Percentiles rank a stretch among this genome's conserved stretches.
Conservation (phyloP, 129 eudicot species). For the Chrysanthemum makinoi region DNA sequence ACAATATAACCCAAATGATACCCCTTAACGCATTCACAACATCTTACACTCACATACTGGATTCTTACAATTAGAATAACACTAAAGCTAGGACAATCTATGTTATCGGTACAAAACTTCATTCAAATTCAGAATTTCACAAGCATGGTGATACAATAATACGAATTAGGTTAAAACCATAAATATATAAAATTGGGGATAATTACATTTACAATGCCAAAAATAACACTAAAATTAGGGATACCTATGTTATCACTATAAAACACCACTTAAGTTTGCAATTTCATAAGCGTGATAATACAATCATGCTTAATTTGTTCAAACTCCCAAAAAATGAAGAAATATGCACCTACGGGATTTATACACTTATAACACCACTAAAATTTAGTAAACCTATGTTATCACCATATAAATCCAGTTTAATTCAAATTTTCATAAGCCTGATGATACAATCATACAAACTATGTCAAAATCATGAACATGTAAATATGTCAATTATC, state of each 20-base stretch:
- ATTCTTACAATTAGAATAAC: too few species aligned
- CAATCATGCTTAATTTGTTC: background rate
- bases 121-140: too few species aligned
- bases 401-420: background rate
- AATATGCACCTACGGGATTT: background rate
- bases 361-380: background rate
- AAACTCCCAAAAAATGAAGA: constrained; percentile 2
- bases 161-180: too few species aligned
- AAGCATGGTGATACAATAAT: too few species aligned
- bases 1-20: background rate
- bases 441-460: background rate
- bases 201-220: background rate
- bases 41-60: too few species aligned
- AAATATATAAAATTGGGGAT: too few species aligned
- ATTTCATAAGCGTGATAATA: background rate
- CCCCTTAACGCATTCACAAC: too few species aligned
- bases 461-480: background rate
- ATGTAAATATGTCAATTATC: background rate
- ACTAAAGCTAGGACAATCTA: too few species aligned
- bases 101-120: too few species aligned
- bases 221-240: background rate
- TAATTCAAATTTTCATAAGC: background rate
- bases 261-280: background rate
- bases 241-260: background rate
- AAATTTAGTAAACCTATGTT: background rate